Conservation (phyloP, 306 rosid species). For the Lagenaria siceraria region DNA sequence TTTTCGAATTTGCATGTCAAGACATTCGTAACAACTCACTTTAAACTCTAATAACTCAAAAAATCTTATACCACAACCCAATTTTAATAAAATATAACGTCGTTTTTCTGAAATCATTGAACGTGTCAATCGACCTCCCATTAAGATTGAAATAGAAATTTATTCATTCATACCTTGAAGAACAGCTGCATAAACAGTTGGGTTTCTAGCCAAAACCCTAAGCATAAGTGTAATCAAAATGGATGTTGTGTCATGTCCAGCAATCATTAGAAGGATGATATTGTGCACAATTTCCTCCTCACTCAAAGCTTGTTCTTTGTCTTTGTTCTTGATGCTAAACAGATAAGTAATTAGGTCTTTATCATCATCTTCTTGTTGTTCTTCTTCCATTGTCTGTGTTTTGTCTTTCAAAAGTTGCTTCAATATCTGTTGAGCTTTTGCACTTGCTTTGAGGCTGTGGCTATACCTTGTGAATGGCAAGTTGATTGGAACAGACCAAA, state of each 20-base stretch:
- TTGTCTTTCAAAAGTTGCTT: constrained; percentile 31
- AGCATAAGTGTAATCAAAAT: constrained; percentile 47
- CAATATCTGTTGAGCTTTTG: constrained; percentile 30
- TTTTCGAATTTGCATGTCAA: too few species aligned
- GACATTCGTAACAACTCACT: background rate
- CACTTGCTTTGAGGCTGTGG: constrained; percentile 46
- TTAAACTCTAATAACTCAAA: background rate
- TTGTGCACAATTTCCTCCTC: constrained; percentile 62
- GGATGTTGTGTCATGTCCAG: constrained; percentile 64
- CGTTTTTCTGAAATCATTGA: background rate
- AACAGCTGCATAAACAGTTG: constrained; percentile 34
- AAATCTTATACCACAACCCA: background rate
- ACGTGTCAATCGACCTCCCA: background rate
- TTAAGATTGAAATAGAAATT: background rate
- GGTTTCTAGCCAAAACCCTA: constrained; percentile 35
- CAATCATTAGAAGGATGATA: constrained; percentile 43
- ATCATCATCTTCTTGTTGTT: background rate
- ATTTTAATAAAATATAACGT: background rate
- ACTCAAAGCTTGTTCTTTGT: constrained; percentile 23
- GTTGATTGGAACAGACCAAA: constrained; percentile 58
- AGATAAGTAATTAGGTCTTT: constrained; percentile 46
- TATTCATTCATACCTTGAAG: constrained; percentile 40
- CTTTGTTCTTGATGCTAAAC: constrained; percentile 33
- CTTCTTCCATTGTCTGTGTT: constrained; percentile 23
- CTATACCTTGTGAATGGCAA: constrained; percentile 58